These are phyloP conservation scores for Amphirosellinia nigrospora DNA, from an alignment of 495 filamentous ascomycete genomes.

Conservation along the genomic window DNA sequence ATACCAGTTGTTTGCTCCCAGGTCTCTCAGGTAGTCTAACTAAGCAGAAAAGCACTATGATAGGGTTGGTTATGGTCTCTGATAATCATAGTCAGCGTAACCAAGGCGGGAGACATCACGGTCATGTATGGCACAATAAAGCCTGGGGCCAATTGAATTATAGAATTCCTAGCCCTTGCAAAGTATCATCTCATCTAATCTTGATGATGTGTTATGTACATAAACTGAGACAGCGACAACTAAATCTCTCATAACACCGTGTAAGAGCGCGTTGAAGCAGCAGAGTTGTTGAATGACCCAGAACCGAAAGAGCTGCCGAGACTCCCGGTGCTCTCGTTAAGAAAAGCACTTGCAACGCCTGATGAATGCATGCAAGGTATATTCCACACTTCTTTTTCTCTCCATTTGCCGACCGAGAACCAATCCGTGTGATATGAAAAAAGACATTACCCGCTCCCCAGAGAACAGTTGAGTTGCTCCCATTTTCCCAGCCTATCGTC, in stretches of 20 bases:
- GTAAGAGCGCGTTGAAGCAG: slow-evolving; percentile 26
- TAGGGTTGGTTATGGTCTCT: neutral
- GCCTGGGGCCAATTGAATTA: neutral
- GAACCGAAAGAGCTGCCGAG: slow-evolving; percentile 20
- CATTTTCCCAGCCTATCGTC: slow-evolving; percentile 31
- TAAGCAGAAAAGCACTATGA: neutral
- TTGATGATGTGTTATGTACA: slow-evolving; percentile 17
- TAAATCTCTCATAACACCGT: neutral
- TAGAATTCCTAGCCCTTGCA: neutral
- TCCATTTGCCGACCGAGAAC: slow-evolving; percentile 34
- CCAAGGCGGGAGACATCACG: neutral
- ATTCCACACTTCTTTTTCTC: slow-evolving; percentile 27
- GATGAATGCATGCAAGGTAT: slow-evolving; percentile 46
- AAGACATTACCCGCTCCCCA: slow-evolving; percentile 29
- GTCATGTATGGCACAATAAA: neutral
- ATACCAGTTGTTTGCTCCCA: no score
- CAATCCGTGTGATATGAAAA: slow-evolving; percentile 14
- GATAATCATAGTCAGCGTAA: neutral
- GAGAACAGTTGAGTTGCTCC: slow-evolving; percentile 45
- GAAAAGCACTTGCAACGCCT: slow-evolving; percentile 43
- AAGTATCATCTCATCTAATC: neutral
- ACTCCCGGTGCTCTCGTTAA: slow-evolving; percentile 20
- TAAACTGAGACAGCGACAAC: neutral
- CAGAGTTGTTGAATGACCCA: slow-evolving; percentile 30
- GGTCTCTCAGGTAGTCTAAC: no score